Percentiles rank a stretch among this genome's conserved stretches.
Conservation (phyloP, 1,284 basidiomycete genomes). For the Bjerkandera adusta region DNA sequence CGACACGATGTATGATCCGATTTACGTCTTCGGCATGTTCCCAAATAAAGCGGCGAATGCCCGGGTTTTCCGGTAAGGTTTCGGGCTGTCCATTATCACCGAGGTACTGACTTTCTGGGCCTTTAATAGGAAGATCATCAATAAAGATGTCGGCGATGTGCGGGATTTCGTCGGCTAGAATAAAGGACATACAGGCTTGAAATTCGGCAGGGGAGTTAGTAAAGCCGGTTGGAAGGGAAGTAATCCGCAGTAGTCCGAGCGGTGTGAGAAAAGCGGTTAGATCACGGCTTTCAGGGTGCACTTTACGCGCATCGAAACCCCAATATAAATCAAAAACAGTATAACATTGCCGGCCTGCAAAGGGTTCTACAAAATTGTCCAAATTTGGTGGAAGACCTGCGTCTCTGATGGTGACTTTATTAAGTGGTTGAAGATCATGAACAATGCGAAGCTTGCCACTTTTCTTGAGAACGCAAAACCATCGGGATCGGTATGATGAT, state of each 20-base stretch:
- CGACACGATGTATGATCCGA: slow-evolving; percentile 28
- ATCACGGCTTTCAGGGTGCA: slow-evolving; percentile 27
- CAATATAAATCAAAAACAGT: slow-evolving; percentile 14
- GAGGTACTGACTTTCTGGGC: slow-evolving; percentile 22
- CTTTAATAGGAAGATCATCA: slow-evolving; percentile 29
- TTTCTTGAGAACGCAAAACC: slow-evolving; percentile 41
- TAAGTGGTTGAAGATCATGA: slow-evolving; percentile 29
- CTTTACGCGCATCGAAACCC: slow-evolving; percentile 15
- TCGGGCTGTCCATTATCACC: slow-evolving; percentile 21
- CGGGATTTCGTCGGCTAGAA: slow-evolving; percentile 34
- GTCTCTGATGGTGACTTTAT: slow-evolving; percentile 20
- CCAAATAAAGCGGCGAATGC: slow-evolving; percentile 34
- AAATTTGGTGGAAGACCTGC: slow-evolving; percentile 14
- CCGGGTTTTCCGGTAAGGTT: slow-evolving; percentile 27
- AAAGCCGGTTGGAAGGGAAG: slow-evolving; percentile 35
- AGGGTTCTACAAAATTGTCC: slow-evolving; percentile 18
- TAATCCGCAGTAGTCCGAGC: slow-evolving; percentile 23
- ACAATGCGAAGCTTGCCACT: slow-evolving; percentile 27
- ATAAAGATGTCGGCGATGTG: slow-evolving; percentile 31
- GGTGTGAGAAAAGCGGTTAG: slow-evolving; percentile 19
- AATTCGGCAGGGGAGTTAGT: slow-evolving; percentile 36
- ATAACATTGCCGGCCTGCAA: slow-evolving; percentile 13
- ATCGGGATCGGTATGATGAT: slow-evolving; percentile 34
- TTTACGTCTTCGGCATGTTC: slow-evolving; percentile 30
- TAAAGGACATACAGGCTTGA: slow-evolving; percentile 32